Conservation (phyloP, 164 flowering plant genomes). For the Dillenia turbinata region DNA sequence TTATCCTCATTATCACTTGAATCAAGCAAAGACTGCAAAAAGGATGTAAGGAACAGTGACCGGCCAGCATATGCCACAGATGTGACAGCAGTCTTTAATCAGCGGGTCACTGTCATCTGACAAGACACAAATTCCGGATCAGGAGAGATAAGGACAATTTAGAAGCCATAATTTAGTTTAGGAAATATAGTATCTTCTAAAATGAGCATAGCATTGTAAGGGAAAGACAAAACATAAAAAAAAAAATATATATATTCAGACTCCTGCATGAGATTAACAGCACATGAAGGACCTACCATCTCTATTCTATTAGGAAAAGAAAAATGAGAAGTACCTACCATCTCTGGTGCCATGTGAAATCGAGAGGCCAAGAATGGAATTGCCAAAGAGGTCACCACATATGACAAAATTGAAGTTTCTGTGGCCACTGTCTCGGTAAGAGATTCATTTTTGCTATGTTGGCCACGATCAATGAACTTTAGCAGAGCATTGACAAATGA, state of each 20-base stretch:
- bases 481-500: constrained; percentile 68
- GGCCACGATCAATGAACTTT: constrained; percentile 93
- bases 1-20: constrained; percentile 29
- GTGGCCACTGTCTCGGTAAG: constrained; percentile 94
- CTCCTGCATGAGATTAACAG: background rate
- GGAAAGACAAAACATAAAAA: background rate
- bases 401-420: constrained; percentile 86
- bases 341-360: constrained; percentile 90
- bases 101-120: constrained; percentile 98
- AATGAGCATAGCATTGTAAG: too few species aligned
- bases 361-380: constrained; percentile 92
- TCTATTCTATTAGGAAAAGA: background rate
- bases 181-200: too few species aligned
- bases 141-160: too few species aligned
- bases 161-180: too few species aligned
- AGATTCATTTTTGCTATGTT: constrained; percentile 91
- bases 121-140: constrained; percentile 19
- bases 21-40: constrained; percentile 37
- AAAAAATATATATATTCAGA: background rate
- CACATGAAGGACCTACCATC: background rate
- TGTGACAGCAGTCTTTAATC: constrained; percentile 86
- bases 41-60: constrained; percentile 59
- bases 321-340: constrained; percentile 50
- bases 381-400: constrained; percentile 85
- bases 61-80: constrained; percentile 94